Conservation (phyloP, 2,329 filamentous ascomycete species). For the Sporothrix globosa region DNA sequence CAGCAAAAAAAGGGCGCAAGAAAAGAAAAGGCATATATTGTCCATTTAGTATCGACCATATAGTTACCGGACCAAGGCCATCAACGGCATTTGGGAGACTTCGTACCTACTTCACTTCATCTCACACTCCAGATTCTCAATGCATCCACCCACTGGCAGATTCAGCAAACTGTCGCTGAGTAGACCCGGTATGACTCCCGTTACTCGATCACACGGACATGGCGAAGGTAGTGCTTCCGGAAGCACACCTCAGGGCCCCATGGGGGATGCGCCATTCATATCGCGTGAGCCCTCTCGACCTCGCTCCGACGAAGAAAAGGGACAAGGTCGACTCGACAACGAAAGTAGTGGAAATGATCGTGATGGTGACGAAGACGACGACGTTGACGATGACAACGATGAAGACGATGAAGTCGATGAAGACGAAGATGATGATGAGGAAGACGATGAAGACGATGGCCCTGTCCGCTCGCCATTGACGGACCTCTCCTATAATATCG, state of each 20-base stretch:
- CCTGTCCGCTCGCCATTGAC: constrained; percentile 44
- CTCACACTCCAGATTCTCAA: constrained; percentile 3
- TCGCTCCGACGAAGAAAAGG: background rate
- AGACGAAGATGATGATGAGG: constrained; percentile 37
- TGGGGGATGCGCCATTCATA: background rate
- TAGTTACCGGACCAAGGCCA: too few relatives aligned
- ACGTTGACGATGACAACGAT: background rate
- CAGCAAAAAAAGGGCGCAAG: background rate
- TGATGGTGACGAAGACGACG: background rate
- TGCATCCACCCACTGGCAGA: constrained; percentile 30
- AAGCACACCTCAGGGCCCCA: background rate
- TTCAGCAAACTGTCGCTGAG: constrained; percentile 34
- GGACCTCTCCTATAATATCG: constrained; percentile 43
- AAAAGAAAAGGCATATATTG: background rate
- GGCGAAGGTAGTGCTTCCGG: background rate
- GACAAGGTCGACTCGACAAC: background rate
- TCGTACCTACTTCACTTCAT: background rate
- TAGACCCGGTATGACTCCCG: constrained; percentile 31
- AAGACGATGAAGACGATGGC: constrained; percentile 41
- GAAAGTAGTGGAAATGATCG: background rate
- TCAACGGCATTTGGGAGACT: background rate
- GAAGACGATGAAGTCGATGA: constrained; percentile 37
- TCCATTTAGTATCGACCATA: background rate
- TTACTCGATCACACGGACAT: constrained; percentile 33
- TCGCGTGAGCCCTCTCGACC: background rate